A percentile compares a stretch with the other conserved stretches of the same genome.
Conservation (phyloP, 2,329 filamentous ascomycete genomes). For the Cladophialophora yegresii region DNA sequence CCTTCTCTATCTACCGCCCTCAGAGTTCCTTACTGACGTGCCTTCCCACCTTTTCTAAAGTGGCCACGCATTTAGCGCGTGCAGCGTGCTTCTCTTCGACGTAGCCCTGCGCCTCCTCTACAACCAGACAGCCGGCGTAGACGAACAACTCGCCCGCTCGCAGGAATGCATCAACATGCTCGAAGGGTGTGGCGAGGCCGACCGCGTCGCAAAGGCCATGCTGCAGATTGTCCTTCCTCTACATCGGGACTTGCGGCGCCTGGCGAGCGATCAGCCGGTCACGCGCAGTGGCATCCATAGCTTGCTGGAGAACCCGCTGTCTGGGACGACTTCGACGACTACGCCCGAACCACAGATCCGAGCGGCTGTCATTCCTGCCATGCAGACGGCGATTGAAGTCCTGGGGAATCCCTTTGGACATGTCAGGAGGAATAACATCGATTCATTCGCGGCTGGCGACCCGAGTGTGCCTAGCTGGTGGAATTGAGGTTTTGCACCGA, state of each 20-base stretch:
- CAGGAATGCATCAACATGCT: conserved; percentile 23
- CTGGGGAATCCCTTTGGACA: conserved; percentile 17
- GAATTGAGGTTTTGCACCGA: conserved; percentile 2
- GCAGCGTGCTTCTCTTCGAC: conserved; percentile 20
- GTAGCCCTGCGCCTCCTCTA: conserved; percentile 12
- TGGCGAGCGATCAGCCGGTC: conserved; percentile 5
- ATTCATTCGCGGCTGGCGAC: conserved; percentile 11
- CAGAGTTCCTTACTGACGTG: not conserved
- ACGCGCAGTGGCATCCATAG: conserved; percentile 13
- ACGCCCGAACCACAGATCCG: conserved; percentile 1
- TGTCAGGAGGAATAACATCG: conserved; percentile 3
- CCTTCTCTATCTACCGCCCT: not conserved
- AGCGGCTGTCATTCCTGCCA: conserved; percentile 14
- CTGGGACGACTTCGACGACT: conserved; percentile 1
- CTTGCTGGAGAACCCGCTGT: conserved; percentile 12
- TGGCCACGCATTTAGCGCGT: conserved; percentile 23
- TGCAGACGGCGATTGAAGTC: conserved; percentile 17
- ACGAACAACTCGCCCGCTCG: conserved; percentile 8
- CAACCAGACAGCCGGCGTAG: conserved; percentile 4
- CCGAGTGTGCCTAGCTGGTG: conserved; percentile 11
- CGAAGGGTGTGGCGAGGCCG: conserved; percentile 10
- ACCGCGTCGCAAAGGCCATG: conserved; percentile 19
- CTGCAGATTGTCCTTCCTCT: conserved; percentile 20
- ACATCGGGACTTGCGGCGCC: conserved; percentile 16
- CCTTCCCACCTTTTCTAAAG: not conserved